Base-by-base conservation (phyloP, 73 alveolate genomes). In the Stentor coeruleus region DNA sequence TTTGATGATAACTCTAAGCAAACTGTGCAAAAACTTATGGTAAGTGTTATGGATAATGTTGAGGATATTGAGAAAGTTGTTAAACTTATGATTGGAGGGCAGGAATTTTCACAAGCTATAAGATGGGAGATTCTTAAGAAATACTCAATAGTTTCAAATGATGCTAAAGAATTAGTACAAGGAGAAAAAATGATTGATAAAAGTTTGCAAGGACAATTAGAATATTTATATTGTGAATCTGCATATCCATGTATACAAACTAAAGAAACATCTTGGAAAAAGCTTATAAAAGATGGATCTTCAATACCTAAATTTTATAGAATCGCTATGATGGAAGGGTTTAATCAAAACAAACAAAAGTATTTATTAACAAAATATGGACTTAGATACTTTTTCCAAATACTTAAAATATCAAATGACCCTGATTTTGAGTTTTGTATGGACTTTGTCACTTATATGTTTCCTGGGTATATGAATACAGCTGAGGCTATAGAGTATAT, bases 231-330 rank as follows among this genome's bases (percentile, higher is more conserved):
- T 66, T 66, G 79, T 40, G n/a, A 14, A 26, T 37, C 79, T 20
- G 79, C 79, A 26, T 66, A 66, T 2, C 77, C 77, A 6, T 4
- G 30, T 38, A 20, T 31, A 66, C 40, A 66, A 33, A 33, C 11
- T 20, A 66, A 66, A 66, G 39, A 66, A 66, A 15, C 2, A 0
- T 28, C 39, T 66, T 66, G 79, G 79, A 66, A 66, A 11, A 66
- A 66, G 33, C n/a, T 66, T 20, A 26, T 66, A 11, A 20, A 1
- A 28, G 79, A 66, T 28, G 79, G 79, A 11, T 15, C 39, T 66
- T 0, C 0, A 26, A 66, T 66, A 26, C 14, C 42, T 33, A 31
- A 20, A 66, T 31, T 20, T 66, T 26, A 66, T 26, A 66, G 79
- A 33, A 20, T 26, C 2, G 79, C 36, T 20, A 66, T 66, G n/a